These are phyloP conservation scores for Yamadazyma siamensis DNA, from an alignment of 1,139 yeast genomes.

Conservation along the genomic window DNA sequence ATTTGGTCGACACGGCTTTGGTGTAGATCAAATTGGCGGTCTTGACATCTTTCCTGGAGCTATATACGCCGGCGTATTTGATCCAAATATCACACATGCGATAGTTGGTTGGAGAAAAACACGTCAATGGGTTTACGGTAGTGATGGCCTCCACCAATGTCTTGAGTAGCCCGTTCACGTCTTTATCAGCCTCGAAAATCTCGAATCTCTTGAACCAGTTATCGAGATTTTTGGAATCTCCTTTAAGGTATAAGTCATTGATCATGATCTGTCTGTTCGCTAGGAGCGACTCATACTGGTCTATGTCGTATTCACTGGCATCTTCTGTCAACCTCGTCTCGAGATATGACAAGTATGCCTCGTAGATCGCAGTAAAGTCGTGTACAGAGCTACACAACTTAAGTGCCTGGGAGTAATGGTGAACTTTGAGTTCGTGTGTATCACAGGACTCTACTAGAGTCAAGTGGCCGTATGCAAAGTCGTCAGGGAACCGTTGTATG, in stretches of 20 bases:
- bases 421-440: constrained; percentile 25
- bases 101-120: constrained; percentile 25
- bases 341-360: constrained; percentile 48
- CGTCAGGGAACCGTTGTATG: constrained; percentile 56
- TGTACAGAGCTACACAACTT: constrained; percentile 45
- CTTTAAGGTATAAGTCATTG: constrained; percentile 65
- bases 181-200: constrained; percentile 19
- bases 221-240: constrained; percentile 57
- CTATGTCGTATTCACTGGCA: constrained; percentile 40
- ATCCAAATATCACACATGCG: constrained; percentile 63
- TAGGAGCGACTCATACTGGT: constrained; percentile 53
- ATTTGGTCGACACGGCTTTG: constrained; percentile 72
- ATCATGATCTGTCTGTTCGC: constrained; percentile 52
- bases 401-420: constrained; percentile 48
- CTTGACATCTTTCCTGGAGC: constrained; percentile 48
- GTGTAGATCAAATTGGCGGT: constrained; percentile 64
- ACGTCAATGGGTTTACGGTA: constrained; percentile 61
- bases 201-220: constrained; percentile 67
- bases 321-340: constrained; percentile 12
- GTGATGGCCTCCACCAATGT: constrained; percentile 67
- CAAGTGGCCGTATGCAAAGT: constrained; percentile 48
- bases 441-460: constrained; percentile 33
- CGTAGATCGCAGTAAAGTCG: constrained; percentile 66
- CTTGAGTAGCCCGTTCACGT: constrained; percentile 42
- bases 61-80: constrained; percentile 64